Evolutionary conservation across 2,329 filamentous ascomycete genomes (phyloP), one percentile per base, ranked within the genome.

Genomic region (Scleromitrula shiraiana): DNA sequence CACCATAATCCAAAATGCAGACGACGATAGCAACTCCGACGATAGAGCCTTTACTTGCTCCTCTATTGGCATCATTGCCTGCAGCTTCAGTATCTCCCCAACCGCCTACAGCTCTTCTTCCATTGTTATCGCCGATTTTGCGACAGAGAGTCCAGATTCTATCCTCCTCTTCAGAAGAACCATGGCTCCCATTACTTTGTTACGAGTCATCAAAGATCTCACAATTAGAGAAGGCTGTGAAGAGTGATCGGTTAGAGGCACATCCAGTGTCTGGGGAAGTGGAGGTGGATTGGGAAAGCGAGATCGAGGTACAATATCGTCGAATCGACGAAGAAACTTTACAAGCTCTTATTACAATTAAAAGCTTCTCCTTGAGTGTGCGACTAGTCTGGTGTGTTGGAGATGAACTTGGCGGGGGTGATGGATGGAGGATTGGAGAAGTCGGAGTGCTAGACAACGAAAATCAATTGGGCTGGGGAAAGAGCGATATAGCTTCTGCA

Each of bases 221-320:
- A 7, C 75, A 71, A 54, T 71, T 91, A 15, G 71, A 75, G n/a
- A 70, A 77, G 50, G 69, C 83, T 12, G 79, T 80, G 26, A 74
- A 75, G 56, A 74, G 75, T 48, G 77, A 85, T 45, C 68, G 74
- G 38, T 70, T 91, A 26, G 84, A 90, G 64, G 84, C 85, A n/a
- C 87, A 93, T 59, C 87, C 87, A 3, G 79, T 84, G 4, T 88
- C 84, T 2, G 86, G 85, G 46, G 85, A 90, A 64, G 77, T 91
- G 46, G 86, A 91, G 67, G 67, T 90, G 17, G 75, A 80, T 58
- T 74, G 64, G 64, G 82, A 88, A 45, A 74, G 76, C 73, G 83
- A 88, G 49, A 74, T 78, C 7, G 71, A 78, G 50, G 71, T 74
- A 23, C 73, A 76, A 45, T 91, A 82, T 67, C 72, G 78, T 51